Base-by-base conservation (phyloP, 257 asterid genomes). In the Misopates orontium region DNA sequence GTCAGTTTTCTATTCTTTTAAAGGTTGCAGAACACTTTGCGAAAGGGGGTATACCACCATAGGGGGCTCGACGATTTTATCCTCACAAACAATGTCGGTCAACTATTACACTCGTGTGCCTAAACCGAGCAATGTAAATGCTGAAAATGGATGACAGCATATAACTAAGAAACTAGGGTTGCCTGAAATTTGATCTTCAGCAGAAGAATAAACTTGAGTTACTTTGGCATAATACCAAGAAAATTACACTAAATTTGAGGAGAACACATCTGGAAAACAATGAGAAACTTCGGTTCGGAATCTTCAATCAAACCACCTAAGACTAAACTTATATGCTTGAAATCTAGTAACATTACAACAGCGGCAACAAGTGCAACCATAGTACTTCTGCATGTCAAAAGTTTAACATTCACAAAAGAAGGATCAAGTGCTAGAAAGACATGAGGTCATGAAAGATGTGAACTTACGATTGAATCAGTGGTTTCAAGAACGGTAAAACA, bases 401-500 rank as follows among this genome's bases (percentile, higher is more conserved):
- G 42, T 47, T 18, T 40, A 14, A 20, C 31, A 19, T 32, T 39
- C 47, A 21, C 59, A 14, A 4, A 68, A 32, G 32, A 4, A 28
- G 36, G 25, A 32, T n/a, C 14, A 24, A 58, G 22, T 4, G 4
- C 18, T 9, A 44, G 47, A n/a, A 56, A 57, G 41, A 41, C 39
- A 50, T 21, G 28, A 22, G 22, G 66, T 25, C 28, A 18, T 32
- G 44, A 47, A 40, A 49, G 18, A 60, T 12, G 56, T 21, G 64
- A 68, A 49, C 90, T 69, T 78, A 91, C 98, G 13, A 72, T 71
- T 74, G 77, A 12, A 88, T 71, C 40, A 82, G 2, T 31, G 94
- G 83, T 78, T 69, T 79, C 65, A 91, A 76, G 86, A 91, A 88
- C n/a, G 87, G 92, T 50, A 83, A 51, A 71, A 79, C 94, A 66